Base-by-base conservation (phyloP, 1,284 basidiomycete genomes). In the Ceratobasidium sp. region DNA sequence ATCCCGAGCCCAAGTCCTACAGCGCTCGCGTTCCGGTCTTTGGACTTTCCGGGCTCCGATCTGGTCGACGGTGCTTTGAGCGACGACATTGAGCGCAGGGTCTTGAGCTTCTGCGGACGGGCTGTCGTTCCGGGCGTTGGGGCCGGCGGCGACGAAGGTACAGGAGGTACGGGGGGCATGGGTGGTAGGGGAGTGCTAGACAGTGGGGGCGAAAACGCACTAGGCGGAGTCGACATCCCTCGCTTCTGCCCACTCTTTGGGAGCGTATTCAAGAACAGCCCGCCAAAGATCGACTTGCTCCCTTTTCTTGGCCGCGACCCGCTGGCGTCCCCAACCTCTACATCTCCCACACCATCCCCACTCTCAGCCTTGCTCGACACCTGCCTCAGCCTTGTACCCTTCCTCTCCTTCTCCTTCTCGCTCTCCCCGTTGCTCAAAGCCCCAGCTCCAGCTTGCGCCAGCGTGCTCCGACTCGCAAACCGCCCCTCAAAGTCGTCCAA, bases 401-500 rank as follows among this genome's bases (percentile, higher is more conserved):
- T 58, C 5, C 24, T 24, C 53, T 69, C 72, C 72, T 39, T 24
- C 53, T 69, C 72, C 72, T 77, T 81, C 61, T 79, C 80, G 63
- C 80, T 82, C 69, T 81, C 83, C 41, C 79, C 83, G n/a, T 75
- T 76, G 9, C 78, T 77, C 74, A 81, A 14, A 2, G n/a, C 19
- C 53, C 39, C 46, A 37, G 41, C 64, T 54, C 49, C 31, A 29
- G 31, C 27, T 14, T 78, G 77, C 5, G 86, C 89, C 16, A 93
- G 81, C 0, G 91, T 93, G 78, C 90, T 93, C 76, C 85, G 86
- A 79, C 92, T 94, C 78, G 91, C 91, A 77, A 94, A 94, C 16
- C 90, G 86, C 54, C 93, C 92, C 41, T 93, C 90, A 74, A 94
- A 94, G 80, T 94, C 92, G 39, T 87, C 84, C 39, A 94, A 81